Percentiles rank a stretch among this genome's conserved stretches.
phyloP scores from a whole-genome alignment of 805 yeast genomes.

The Kluyveromyces siamensis region DNA sequence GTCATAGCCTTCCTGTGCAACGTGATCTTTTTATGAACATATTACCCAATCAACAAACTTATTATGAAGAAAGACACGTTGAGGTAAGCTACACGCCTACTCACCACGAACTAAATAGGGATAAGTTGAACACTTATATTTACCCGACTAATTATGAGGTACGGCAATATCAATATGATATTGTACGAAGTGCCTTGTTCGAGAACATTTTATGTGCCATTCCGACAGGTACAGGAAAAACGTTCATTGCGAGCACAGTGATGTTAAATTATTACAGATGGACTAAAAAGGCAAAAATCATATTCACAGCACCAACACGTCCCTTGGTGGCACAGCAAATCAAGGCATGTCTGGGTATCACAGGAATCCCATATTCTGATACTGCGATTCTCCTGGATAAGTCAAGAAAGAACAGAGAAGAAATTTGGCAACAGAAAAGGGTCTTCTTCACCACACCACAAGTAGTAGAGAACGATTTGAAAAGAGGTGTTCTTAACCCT shows the following conservation, averaged over 20 bases:
- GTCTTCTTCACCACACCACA: slow-evolving; percentile 96
- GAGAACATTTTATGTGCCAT: slow-evolving; percentile 77
- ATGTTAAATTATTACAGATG: slow-evolving; percentile 85
- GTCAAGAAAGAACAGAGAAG: slow-evolving; percentile 51
- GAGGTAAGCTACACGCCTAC: slow-evolving; percentile 34
- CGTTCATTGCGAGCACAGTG: slow-evolving; percentile 89
- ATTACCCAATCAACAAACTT: slow-evolving; percentile 20
- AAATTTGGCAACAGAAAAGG: slow-evolving; percentile 67
- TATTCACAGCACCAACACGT: slow-evolving; percentile 94
- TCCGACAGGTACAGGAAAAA: slow-evolving; percentile 97
- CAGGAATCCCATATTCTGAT: slow-evolving; percentile 70
- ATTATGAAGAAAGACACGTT: slow-evolving; percentile 32
- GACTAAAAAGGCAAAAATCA: slow-evolving; percentile 70
- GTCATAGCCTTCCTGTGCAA: slow-evolving; percentile 28
- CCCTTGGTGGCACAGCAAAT: slow-evolving; percentile 96
- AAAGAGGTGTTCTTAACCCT: slow-evolving; percentile 68
- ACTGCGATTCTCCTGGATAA: slow-evolving; percentile 71
- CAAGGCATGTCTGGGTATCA: slow-evolving; percentile 79
- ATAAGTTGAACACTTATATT: slow-evolving; percentile 39
- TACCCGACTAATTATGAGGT: slow-evolving; percentile 82
- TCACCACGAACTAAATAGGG: slow-evolving; percentile 40
- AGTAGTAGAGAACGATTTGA: slow-evolving; percentile 84
- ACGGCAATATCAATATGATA: slow-evolving; percentile 82
- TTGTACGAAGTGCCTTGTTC: slow-evolving; percentile 62
- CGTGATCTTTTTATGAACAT: slow-evolving; percentile 27